phyloP scores from a whole-genome alignment of 2,329 filamentous ascomycete genomes.

The Trichoderma atroviride region DNA sequence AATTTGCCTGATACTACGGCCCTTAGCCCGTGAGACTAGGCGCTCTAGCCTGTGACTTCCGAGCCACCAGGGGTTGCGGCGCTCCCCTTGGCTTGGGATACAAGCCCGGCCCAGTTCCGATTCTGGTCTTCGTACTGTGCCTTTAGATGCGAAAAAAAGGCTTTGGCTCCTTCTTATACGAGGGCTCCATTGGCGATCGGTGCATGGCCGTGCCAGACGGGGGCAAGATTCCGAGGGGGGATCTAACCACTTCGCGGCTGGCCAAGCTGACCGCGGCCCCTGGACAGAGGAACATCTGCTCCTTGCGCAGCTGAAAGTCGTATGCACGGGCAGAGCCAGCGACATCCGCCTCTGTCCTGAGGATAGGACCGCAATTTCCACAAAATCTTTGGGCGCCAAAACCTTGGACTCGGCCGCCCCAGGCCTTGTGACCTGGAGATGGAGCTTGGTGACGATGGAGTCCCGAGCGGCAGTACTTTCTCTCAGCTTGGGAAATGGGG shows the following conservation, averaged over 20 bases:
- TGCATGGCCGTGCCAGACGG: constrained; percentile 18
- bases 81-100: constrained; percentile 5
- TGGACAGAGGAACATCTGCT: constrained; percentile 11
- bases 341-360: not conserved
- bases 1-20: not conserved
- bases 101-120: constrained; percentile 7
- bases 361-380: constrained; percentile 9
- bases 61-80: constrained; percentile 21
- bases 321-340: not conserved
- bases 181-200: constrained; percentile 21
- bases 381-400: constrained; percentile 1
- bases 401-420: not conserved
- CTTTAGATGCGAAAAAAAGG: not conserved
- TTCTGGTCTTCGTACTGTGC: not conserved
- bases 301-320: constrained; percentile 20
- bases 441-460: not conserved
- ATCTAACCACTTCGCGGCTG: constrained; percentile 17
- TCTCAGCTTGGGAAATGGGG: not conserved
- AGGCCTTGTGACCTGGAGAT: not conserved
- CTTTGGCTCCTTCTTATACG: constrained; percentile 21
- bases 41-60: constrained; percentile 11
- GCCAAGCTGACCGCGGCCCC: constrained; percentile 18
- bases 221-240: constrained; percentile 20
- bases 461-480: not conserved
- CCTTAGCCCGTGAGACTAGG: constrained; percentile 12